A percentile compares a stretch with the other conserved stretches of the same genome.
Evolutionary conservation across 176 grass and related monocot genomes (phyloP).

Genomic region (Aegilops bicornis): DNA sequence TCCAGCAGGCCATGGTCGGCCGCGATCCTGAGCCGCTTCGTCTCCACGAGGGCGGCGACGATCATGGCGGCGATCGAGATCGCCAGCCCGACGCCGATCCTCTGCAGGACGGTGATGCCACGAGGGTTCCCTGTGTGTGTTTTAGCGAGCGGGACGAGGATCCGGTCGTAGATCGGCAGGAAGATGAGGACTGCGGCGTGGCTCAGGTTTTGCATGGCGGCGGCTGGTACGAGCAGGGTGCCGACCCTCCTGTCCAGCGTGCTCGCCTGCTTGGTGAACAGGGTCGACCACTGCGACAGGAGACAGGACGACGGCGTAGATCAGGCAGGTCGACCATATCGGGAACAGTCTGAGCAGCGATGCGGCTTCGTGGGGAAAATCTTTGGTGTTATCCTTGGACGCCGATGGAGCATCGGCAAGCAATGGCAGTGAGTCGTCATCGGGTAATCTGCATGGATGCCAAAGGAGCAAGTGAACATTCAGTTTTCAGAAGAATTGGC

Average conservation of each 20-base stretch:
- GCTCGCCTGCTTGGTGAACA: conserved; percentile 50
- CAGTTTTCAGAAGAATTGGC: neutral
- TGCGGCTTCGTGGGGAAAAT: neutral
- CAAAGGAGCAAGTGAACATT: neutral
- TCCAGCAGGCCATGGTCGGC: conserved; percentile 35
- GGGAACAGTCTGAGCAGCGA: conserved; percentile 29
- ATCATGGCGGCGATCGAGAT: conserved; percentile 28
- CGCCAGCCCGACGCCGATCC: conserved; percentile 40
- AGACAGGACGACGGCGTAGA: conserved; percentile 18
- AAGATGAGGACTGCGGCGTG: conserved; percentile 28
- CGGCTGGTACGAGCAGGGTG: conserved; percentile 30
- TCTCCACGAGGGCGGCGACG: conserved; percentile 39
- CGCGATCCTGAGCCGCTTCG: conserved; percentile 36
- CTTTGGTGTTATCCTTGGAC: neutral
- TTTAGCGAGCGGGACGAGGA: conserved; percentile 35
- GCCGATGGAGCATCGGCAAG: neutral
- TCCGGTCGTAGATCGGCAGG: conserved; percentile 43
- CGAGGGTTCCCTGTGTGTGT: conserved; percentile 13
- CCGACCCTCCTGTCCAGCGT: conserved; percentile 39
- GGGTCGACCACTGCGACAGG: conserved; percentile 18
- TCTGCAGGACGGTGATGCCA: conserved; percentile 54
- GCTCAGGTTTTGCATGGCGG: conserved; percentile 13
- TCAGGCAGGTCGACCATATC: conserved; percentile 51
- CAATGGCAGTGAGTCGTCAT: neutral
- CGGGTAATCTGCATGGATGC: neutral